Base-by-base conservation (phyloP, 1,139 yeast species). In the Candida tropicalis region DNA sequence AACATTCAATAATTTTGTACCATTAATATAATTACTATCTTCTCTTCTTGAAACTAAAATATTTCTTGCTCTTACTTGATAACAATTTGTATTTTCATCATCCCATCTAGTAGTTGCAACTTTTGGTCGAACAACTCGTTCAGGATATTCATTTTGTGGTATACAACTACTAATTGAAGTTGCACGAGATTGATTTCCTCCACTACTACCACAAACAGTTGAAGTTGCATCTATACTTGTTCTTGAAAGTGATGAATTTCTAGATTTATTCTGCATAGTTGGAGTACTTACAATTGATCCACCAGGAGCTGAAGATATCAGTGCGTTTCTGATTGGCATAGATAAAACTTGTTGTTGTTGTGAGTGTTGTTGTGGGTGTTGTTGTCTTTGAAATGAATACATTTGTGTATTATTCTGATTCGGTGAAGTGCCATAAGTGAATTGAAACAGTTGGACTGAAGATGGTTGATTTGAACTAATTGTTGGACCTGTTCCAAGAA, bases 1-100 rank as follows among this genome's bases (percentile, higher is more conserved):
- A 20, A 90, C 97, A 61, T 91, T 91, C 49, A 91, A 72, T 51
- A 91, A 73, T 50, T 79, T 79, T 7, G 84, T 79, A 0, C 82
- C 84, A 51, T 79, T 79, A 35, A 79, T 65, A 60, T 67, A 78
- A 51, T 76, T 66, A 17, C 69, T 73, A 54, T 78, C 83, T 48
- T 74, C 77, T 22, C 84, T 59, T 23, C 84, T 59, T 1, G 81
- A 73, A 1, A 79, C 81, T 24, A 73, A 56, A 12, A 73, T 61
- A 0, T 75, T 75, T 17, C 66, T 57, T 0, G 72, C 72, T 43
- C 74, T 69, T 1, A 79, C 82, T 49, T 78, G 79, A 48, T 73
- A 75, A 47, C 79, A 75, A 5, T 68, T 52, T 0, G 80, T 75
- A 15, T 64, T 63, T 46, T 73, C 76, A 41, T 73, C 78, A 39